Conservation (phyloP, 768 basidiomycete species). For the Russula foetens region DNA sequence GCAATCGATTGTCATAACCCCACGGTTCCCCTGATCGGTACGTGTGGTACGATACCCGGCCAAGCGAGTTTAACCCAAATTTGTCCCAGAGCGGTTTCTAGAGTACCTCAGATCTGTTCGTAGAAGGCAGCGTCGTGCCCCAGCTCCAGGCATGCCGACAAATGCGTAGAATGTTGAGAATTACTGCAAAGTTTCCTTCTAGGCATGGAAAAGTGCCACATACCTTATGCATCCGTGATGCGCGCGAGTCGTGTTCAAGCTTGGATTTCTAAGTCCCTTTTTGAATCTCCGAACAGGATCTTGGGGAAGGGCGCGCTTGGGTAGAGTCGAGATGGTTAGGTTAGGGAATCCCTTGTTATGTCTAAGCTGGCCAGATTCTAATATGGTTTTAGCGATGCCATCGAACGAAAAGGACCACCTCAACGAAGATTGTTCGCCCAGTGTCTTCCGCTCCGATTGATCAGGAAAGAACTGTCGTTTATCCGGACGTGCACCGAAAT, state of each 20-base stretch:
- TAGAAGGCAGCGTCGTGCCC: not conserved
- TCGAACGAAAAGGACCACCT: not conserved
- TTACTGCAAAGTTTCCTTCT: not conserved
- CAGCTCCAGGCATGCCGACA: not conserved
- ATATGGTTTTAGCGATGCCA: not conserved
- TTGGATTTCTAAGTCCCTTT: conserved; percentile 27
- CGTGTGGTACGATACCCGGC: not conserved
- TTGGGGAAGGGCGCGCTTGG: not conserved
- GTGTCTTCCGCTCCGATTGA: not conserved
- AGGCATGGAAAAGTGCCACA: not conserved
- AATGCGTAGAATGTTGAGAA: not conserved
- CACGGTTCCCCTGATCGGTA: conserved; percentile 1
- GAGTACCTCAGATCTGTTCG: not conserved
- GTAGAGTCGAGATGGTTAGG: not conserved
- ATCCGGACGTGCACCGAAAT: not conserved
- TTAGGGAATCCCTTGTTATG: not conserved
- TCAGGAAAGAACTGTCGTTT: not conserved
- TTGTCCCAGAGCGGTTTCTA: not conserved
- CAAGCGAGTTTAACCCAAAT: not conserved
- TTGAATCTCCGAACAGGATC: not conserved
- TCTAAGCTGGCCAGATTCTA: not conserved
- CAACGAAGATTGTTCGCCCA: not conserved
- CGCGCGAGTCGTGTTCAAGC: conserved; percentile 21
- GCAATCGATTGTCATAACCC: not conserved
- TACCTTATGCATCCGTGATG: conserved; percentile 15